A percentile compares a stretch with the other conserved stretches of the same genome.
Conservation (phyloP, 768 basidiomycete species). For the Mycena metata region DNA sequence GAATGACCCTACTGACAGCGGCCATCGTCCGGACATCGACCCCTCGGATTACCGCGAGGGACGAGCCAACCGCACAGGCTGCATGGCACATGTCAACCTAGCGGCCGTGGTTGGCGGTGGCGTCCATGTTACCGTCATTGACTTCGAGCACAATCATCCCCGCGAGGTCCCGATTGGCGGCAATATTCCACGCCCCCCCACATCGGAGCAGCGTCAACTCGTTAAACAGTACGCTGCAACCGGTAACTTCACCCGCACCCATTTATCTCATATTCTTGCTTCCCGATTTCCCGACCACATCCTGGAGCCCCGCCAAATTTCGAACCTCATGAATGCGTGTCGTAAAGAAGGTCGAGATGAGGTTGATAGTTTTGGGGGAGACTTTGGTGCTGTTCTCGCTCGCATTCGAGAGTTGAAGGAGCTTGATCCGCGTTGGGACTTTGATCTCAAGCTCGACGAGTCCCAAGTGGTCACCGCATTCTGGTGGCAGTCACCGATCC, state of each 20-base stretch:
- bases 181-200: conserved; percentile 35
- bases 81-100: conserved; percentile 43
- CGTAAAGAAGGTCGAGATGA: conserved; percentile 33
- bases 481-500: conserved; percentile 51
- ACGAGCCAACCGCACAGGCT: conserved; percentile 22
- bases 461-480: conserved; percentile 37
- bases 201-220: conserved; percentile 36
- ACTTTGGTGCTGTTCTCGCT: conserved; percentile 43
- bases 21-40: no score
- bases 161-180: conserved; percentile 41
- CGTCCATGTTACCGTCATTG: conserved; percentile 35
- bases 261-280: conserved; percentile 27
- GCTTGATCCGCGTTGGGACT: conserved; percentile 43
- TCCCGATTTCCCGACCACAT: conserved; percentile 34
- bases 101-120: conserved; percentile 10
- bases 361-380: conserved; percentile 44
- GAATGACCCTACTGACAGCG: conserved; percentile 1
- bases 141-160: conserved; percentile 46
- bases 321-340: conserved; percentile 44
- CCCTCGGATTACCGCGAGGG: conserved; percentile 29
- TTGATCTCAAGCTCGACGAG: conserved; percentile 40
- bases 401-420: conserved; percentile 35
- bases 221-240: conserved; percentile 25
- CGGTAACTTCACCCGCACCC: conserved; percentile 12
- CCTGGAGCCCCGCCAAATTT: conserved; percentile 49